These are phyloP conservation scores for Vicia villosa DNA, from an alignment of 306 rosid species.

Conservation along the genomic window DNA sequence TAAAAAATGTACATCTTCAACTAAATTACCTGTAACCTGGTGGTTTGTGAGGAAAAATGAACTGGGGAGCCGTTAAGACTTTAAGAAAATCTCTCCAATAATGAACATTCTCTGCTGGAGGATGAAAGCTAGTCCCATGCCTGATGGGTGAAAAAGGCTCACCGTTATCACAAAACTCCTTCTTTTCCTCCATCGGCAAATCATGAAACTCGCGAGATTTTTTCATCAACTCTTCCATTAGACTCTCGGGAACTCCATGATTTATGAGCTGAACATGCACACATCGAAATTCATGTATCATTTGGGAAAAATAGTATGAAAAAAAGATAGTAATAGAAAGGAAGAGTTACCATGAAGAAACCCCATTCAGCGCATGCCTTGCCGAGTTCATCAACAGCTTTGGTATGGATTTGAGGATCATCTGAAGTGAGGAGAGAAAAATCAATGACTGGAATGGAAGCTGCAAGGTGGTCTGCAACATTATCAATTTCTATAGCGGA, in stretches of 20 bases:
- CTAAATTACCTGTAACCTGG: conserved; percentile 39
- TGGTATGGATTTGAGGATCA: conserved; percentile 39
- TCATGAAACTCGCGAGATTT: conserved; percentile 46
- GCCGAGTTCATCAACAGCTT: conserved; percentile 37
- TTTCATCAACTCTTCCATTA: conserved; percentile 45
- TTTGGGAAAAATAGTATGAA: too few relatives aligned
- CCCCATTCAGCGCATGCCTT: conserved; percentile 58
- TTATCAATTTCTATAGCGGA: not conserved
- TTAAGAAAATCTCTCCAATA: conserved; percentile 70
- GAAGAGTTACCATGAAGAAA: conserved; percentile 44
- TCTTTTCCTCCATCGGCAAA: conserved; percentile 54
- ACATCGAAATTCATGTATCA: not conserved
- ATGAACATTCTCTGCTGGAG: conserved; percentile 44
- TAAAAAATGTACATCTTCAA: too few relatives aligned
- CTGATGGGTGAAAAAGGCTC: conserved; percentile 52
- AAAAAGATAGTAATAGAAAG: too few relatives aligned
- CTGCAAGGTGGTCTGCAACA: conserved; percentile 41
- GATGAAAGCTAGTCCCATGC: conserved; percentile 61
- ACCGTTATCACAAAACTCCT: conserved; percentile 50
- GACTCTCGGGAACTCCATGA: conserved; percentile 52
- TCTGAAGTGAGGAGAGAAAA: conserved; percentile 47
- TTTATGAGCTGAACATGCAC: conserved; percentile 46
- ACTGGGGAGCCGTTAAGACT: conserved; percentile 36
- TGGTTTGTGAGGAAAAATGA: conserved; percentile 55
- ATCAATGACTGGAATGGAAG: conserved; percentile 53